Conservation (phyloP, 352 stramenopile species). For the Pythium brachiatum region DNA sequence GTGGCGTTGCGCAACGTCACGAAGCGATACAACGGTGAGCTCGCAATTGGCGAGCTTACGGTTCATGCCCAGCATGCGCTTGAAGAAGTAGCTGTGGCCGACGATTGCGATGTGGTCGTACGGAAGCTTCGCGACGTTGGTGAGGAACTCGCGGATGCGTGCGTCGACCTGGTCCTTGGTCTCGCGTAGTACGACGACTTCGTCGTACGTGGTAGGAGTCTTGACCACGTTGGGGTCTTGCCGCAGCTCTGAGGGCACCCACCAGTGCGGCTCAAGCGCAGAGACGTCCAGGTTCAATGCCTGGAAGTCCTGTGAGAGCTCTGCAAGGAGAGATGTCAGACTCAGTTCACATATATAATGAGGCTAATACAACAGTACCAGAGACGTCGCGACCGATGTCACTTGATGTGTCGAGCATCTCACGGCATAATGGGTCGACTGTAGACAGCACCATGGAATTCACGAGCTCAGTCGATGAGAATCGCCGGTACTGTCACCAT, state of each 20-base stretch:
- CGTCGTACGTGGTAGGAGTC: conserved; percentile 33
- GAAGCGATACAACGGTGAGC: conserved; percentile 43
- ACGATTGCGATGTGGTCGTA: conserved; percentile 77
- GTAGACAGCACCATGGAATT: background rate
- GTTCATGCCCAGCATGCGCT: conserved; percentile 75
- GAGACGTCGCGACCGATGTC: conserved; percentile 67
- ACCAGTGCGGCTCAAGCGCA: conserved; percentile 56
- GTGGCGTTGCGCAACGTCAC: conserved; percentile 26
- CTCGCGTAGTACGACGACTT: conserved; percentile 64
- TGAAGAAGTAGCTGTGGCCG: conserved; percentile 84
- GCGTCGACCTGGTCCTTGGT: conserved; percentile 49
- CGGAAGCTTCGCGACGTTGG: conserved; percentile 46
- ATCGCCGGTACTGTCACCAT: no score
- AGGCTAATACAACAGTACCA: conserved; percentile 21
- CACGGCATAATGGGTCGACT: conserved; percentile 74
- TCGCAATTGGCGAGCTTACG: conserved; percentile 84
- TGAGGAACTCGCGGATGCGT: conserved; percentile 66
- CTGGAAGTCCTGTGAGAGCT: conserved; percentile 19
- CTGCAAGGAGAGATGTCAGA: background rate
- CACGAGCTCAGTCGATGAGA: no score
- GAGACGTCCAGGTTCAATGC: conserved; percentile 31
- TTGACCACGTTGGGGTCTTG: conserved; percentile 28
- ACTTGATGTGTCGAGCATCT: conserved; percentile 84
- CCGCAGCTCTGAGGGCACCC: conserved; percentile 42
- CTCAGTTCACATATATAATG: background rate